Evolutionary conservation across 2,329 filamentous ascomycete species (phyloP), one percentile per base, ranked within the genome.

Genomic region (Laburnicola sp.): DNA sequence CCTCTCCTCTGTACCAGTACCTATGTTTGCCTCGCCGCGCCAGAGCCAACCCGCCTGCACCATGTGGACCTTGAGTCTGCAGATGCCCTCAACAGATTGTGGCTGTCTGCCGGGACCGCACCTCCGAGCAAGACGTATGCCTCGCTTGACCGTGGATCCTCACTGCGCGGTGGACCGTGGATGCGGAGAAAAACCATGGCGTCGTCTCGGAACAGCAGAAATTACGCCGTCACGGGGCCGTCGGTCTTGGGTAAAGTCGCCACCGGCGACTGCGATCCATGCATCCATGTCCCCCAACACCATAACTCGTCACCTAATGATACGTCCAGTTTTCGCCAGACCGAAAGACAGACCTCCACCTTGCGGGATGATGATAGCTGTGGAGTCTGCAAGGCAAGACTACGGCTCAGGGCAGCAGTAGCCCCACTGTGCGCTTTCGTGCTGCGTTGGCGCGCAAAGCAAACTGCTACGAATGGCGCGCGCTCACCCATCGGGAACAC

Each of bases 391-490:
- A 48, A 50, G 51, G 55, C 52, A 41, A 55, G 50, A 49, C 59
- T 57, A 58, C 53, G 43, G 48, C 46, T 42, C 46, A 48, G 47
- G 50, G 54, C 48, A 48, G 48, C 56, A 46, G 55, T 53, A 53
- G 56, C 56, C 58, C 50, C 54, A 37, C 41, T 58, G 53, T 63
- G 50, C 57, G 52, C 58, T 46, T 27, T 53, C 26, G 55, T 66
- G 62, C 59, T 67, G 58, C 57, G 60, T 56, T 68, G 65, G 59
- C 55, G 55, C 45, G 47, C 58, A 49, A 35, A 51, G 48, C 56
- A 57, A 46, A 57, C 52, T 40, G 46, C 48, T 50, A 39, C 30
- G 32, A 56, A 34, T 48, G 51, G 54, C 35, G 27, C 21, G 39
- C 22, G 16, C 47, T 40, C n/a, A 36, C 22, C 27, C 46, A 9